Base-by-base conservation (phyloP, 495 filamentous ascomycete genomes). In the Xylaria telfairii region DNA sequence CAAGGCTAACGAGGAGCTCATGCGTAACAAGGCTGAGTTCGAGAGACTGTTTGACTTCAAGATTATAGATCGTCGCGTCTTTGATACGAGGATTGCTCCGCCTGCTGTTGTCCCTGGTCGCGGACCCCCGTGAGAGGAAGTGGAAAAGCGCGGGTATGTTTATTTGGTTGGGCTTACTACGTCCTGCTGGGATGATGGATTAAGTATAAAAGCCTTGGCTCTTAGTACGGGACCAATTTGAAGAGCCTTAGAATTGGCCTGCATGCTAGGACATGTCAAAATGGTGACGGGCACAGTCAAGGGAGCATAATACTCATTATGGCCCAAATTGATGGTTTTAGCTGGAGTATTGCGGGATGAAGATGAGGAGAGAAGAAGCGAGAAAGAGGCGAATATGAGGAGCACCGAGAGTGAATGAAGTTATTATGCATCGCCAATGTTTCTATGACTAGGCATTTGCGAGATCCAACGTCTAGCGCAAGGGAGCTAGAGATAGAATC, bases 21-120 rank as follows among this genome's bases (percentile, higher is more conserved):
- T 74, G n/a, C 72, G 49, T 4, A 72, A 81, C 3, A 77, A 76
- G 49, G 72, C 77, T 34, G 71, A 80, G 30, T 73, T 86, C 4
- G 68, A 75, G n/a, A 79, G 77, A 47, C 67, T 85, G n/a, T 83
- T 85, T 61, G 78, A 82, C 8, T 86, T 86, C 70, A 78, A 78
- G 64, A 57, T 67, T 13, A 74, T 82, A 51, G 84, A 86, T 47
- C 80, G 84, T 4, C 76, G 81, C 19, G 72, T 74, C 12, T 80
- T 81, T 59, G 84, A 86, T 47, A 82, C 83, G 19, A 65, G 77
- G 28, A 76, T 79, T 21, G 65, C 75, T 2, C 66, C 73, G 15
- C 74, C 73, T 0, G 72, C 71, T 30, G 69, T 65, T 3, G 68
- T 72, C 1, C 72, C 74, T 19, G 70, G 63, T 2, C 69, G 70